Percentiles rank a stretch among this genome's conserved stretches.
Evolutionary conservation across 2,329 filamentous ascomycete species (phyloP).

Genomic region (Coniochaeta pulveracea): DNA sequence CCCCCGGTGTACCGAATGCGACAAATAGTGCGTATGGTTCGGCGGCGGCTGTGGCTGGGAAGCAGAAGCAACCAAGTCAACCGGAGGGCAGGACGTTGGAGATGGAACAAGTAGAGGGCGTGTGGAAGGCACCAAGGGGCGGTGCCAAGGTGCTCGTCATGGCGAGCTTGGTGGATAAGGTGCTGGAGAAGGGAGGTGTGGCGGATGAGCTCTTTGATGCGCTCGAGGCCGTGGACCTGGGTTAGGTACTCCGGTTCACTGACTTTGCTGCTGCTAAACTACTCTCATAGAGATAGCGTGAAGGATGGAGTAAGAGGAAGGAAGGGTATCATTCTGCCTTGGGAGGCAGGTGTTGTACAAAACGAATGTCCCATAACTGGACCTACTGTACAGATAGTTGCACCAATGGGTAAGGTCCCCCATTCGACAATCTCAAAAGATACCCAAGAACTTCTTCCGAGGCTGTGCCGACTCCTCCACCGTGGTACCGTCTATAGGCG

Average conservation of each 20-base stretch:
- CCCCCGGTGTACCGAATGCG: constrained; percentile 56
- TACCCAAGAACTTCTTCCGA: constrained; percentile 73
- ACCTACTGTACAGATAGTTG: neutral
- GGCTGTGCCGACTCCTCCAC: constrained; percentile 5
- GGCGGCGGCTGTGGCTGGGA: constrained; percentile 16
- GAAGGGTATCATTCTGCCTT: constrained; percentile 4
- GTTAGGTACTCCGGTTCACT: too few relatives aligned
- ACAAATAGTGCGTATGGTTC: constrained; percentile 43
- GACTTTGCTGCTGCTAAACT: too few relatives aligned
- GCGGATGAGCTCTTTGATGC: constrained; percentile 79
- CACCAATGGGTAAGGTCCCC: neutral
- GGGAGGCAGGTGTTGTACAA: neutral
- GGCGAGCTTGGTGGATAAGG: constrained; percentile 63
- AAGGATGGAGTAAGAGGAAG: neutral
- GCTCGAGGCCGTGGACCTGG: constrained; percentile 63
- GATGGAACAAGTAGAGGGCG: constrained; percentile 52
- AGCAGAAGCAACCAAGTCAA: constrained; percentile 29
- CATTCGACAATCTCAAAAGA: constrained; percentile 45
- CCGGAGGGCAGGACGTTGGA: constrained; percentile 30
- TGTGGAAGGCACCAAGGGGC: constrained; percentile 79
- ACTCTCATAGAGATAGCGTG: too few relatives aligned
- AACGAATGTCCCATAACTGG: neutral
- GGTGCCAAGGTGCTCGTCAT: constrained; percentile 69
- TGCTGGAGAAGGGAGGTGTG: constrained; percentile 66
- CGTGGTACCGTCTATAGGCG: constrained; percentile 14